Evolutionary conservation across 2,329 filamentous ascomycete species (phyloP).

Genomic region (Lecanosticta acicola): DNA sequence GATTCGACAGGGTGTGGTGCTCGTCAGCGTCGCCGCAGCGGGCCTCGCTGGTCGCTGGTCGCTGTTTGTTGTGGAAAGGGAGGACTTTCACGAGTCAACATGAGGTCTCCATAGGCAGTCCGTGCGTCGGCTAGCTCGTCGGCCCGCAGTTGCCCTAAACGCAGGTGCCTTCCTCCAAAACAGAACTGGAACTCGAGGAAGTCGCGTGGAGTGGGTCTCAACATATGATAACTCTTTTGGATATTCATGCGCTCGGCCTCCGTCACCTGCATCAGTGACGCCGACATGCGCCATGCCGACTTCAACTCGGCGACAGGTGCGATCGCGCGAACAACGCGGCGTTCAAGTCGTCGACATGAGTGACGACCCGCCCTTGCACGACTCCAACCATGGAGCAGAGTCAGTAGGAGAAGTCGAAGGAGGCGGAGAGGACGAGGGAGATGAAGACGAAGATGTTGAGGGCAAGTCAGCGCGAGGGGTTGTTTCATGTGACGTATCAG

Average conservation of each 20-base stretch:
- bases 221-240: neutral
- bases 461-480: conserved; percentile 6
- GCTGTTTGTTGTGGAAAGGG: neutral
- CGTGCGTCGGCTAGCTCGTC: too few species aligned
- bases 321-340: conserved; percentile 1
- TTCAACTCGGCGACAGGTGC: neutral
- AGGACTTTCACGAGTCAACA: neutral
- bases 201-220: too few species aligned
- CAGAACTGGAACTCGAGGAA: neutral
- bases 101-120: too few species aligned
- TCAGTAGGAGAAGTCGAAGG: conserved; percentile 12
- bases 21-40: too few species aligned
- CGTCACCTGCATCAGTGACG: neutral
- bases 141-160: neutral
- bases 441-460: conserved; percentile 19
- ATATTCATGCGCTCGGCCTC: neutral
- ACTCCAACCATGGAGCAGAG: conserved; percentile 3
- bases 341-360: conserved; percentile 13
- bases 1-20: too few species aligned
- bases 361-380: conserved; percentile 13
- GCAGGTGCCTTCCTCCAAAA: neutral
- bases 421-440: conserved; percentile 27
- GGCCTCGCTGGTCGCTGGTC: too few species aligned
- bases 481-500: neutral
- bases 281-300: conserved; percentile 3